Conservation (phyloP, 805 yeast genomes). For the Nakazawaea ambrosiae region DNA sequence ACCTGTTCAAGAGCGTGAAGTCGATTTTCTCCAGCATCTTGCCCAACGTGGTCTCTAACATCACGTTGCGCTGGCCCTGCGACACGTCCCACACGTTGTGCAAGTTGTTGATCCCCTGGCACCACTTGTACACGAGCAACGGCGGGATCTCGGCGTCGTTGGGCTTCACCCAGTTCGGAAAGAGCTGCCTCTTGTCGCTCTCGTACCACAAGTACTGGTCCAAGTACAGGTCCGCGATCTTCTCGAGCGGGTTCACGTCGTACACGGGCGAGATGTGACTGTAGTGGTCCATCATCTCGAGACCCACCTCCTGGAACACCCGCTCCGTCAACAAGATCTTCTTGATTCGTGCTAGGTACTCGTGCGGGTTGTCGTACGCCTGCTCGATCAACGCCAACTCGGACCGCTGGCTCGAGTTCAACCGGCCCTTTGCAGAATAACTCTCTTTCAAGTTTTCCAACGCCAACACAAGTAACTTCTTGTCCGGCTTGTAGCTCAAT, state of each 20-base stretch:
- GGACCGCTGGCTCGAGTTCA: constrained; percentile 84
- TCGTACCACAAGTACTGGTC: constrained; percentile 97
- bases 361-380: constrained; percentile 96
- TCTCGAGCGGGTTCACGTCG: constrained; percentile 85
- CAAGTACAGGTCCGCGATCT: constrained; percentile 90
- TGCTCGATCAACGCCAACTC: constrained; percentile 91
- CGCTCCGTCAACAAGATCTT: constrained; percentile 79
- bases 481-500: constrained; percentile 83
- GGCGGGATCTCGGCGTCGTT: constrained; percentile 93
- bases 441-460: constrained; percentile 81
- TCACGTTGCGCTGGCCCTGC: constrained; percentile 71
- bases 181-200: constrained; percentile 76
- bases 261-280: constrained; percentile 81
- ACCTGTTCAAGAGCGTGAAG: constrained; percentile 75
- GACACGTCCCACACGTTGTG: constrained; percentile 71
- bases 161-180: constrained; percentile 97
- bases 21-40: constrained; percentile 83
- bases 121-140: constrained; percentile 85
- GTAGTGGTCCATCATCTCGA: constrained; percentile 90
- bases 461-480: constrained; percentile 83
- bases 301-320: constrained; percentile 80
- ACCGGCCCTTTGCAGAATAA: constrained; percentile 65
- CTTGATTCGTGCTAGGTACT: constrained; percentile 78
- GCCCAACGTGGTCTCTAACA: constrained; percentile 69
- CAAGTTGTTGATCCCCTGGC: constrained; percentile 81